These are phyloP conservation scores for Przewalskia tangutica DNA, from an alignment of 257 asterid genomes.

Conservation along the genomic window DNA sequence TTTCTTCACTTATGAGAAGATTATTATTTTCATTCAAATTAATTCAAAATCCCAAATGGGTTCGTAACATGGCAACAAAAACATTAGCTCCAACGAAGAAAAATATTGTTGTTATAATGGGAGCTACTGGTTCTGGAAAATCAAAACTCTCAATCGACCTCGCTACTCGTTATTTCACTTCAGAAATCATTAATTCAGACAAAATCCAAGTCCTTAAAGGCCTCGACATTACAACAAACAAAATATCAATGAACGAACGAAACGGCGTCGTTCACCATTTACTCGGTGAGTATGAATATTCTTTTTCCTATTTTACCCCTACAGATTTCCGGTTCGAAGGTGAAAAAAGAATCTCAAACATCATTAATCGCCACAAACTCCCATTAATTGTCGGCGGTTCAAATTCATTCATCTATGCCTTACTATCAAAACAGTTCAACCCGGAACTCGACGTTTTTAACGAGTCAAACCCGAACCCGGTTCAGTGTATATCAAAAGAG, in stretches of 20 bases:
- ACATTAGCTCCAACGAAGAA: too few relatives aligned
- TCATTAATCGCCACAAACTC: constrained; percentile 17
- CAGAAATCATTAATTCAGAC: constrained; percentile 83
- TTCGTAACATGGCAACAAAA: not conserved
- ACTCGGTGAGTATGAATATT: constrained; percentile 45
- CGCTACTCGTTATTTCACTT: constrained; percentile 46
- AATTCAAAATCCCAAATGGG: not conserved
- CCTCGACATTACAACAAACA: constrained; percentile 68
- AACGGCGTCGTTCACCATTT: constrained; percentile 60
- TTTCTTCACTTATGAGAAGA: constrained; percentile 34
- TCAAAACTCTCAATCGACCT: constrained; percentile 77
- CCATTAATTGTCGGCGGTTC: constrained; percentile 91
- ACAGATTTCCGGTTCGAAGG: constrained; percentile 43
- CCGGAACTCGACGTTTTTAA: constrained; percentile 43
- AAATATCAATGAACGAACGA: constrained; percentile 45
- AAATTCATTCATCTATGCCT: constrained; percentile 61
- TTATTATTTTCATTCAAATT: constrained; percentile 3
- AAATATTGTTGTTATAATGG: constrained; percentile 51
- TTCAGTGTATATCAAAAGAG: constrained; percentile 20
- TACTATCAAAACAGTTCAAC: constrained; percentile 31
- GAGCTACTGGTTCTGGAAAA: constrained; percentile 90
- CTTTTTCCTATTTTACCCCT: constrained; percentile 49
- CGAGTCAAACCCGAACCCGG: not conserved
- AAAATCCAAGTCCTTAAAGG: constrained; percentile 70
- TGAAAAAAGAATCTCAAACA: constrained; percentile 23